Base-by-base conservation (phyloP, 257 asterid genomes). In the Jasminum sambac region DNA sequence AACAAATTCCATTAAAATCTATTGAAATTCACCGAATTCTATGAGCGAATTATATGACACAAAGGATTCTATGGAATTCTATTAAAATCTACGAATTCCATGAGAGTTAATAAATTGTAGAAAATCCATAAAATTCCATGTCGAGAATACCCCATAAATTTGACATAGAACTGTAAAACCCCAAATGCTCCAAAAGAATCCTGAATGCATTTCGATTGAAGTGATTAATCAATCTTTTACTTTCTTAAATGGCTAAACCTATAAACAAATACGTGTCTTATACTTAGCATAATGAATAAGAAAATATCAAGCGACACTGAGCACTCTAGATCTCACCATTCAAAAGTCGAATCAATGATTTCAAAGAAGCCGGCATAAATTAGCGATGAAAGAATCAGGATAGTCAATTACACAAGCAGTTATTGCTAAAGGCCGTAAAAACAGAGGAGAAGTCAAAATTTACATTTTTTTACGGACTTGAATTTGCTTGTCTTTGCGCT, bases 401-500 rank as follows among this genome's bases (percentile, higher is more conserved):
- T 17, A 48, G 24, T 1, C 1, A 50, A 8, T 17, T 17, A 24
- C 25, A 50, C 59, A 23, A n/a, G 19, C 24, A 50, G 24, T 48
- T n/a, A 30, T 30, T 30, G 4, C 26, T 55, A 21, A 23, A 55
- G 34, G 38, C 36, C 5, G 19, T 3, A 63, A 37, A 11, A 21
- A 24, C 26, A 12, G 59, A 14, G 0, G 30, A 58, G 38, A 11
- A 0, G 5, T 36, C 5, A 11, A 26, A 67, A 14, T 0, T 2
- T 84, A 93, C 98, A 93, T 93, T 72, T 93, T 90, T 73, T 87
- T 90, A 23, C 94, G 88, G 67, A 93, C 82, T 74, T 90, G 80
- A 71, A 93, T 95, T 89, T 93, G 98, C 71, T 93, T 90, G 78
- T 90, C 89, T 79, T 93, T 93, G 72, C 95, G 94, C 77, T 90